Percentiles rank a stretch among this genome's conserved stretches.
phyloP scores from a whole-genome alignment of 2,329 filamentous ascomycete genomes.

The Lasiodiplodia hormozganensis region DNA sequence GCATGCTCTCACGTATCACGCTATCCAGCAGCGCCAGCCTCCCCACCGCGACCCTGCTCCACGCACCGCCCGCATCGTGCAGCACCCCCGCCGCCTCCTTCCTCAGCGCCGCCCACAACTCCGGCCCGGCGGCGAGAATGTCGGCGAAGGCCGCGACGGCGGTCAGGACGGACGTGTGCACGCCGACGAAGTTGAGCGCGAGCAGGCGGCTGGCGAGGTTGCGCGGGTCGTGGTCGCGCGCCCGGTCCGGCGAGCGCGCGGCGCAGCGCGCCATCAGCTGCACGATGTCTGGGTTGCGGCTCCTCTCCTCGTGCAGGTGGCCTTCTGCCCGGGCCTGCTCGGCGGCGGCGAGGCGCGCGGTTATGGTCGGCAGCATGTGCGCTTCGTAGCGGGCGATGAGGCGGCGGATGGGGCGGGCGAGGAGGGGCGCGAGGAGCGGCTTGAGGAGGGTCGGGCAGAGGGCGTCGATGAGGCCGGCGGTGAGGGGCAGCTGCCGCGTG shows the following conservation, averaged over 20 bases:
- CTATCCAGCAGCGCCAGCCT: conserved; percentile 58
- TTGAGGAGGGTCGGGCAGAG: not conserved
- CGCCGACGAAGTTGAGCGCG: conserved; percentile 20
- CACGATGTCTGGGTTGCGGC: conserved; percentile 12
- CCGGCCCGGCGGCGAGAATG: conserved; percentile 34
- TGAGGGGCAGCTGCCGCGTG: not conserved
- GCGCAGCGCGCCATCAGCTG: conserved; percentile 18
- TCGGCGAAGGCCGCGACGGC: conserved; percentile 28
- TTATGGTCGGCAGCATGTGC: not conserved
- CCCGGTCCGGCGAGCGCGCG: not conserved
- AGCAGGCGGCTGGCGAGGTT: not conserved
- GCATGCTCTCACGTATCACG: conserved; percentile 61
- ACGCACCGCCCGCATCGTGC: conserved; percentile 43
- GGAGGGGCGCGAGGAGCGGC: not conserved
- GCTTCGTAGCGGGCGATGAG: not conserved
- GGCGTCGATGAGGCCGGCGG: not conserved
- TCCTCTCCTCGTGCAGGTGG: not conserved
- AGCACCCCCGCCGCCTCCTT: conserved; percentile 51
- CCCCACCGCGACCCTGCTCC: conserved; percentile 56
- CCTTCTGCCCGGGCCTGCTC: too few relatives aligned
- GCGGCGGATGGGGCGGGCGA: conserved; percentile 4
- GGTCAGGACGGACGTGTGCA: conserved; percentile 4
- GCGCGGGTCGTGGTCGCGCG: conserved; percentile 2
- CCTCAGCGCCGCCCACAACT: conserved; percentile 44
- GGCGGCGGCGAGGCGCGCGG: not conserved